Evolutionary conservation across 2,329 filamentous ascomycete species (phyloP), one percentile per base, ranked within the genome.

Genomic region (Neobulgaria alba): DNA sequence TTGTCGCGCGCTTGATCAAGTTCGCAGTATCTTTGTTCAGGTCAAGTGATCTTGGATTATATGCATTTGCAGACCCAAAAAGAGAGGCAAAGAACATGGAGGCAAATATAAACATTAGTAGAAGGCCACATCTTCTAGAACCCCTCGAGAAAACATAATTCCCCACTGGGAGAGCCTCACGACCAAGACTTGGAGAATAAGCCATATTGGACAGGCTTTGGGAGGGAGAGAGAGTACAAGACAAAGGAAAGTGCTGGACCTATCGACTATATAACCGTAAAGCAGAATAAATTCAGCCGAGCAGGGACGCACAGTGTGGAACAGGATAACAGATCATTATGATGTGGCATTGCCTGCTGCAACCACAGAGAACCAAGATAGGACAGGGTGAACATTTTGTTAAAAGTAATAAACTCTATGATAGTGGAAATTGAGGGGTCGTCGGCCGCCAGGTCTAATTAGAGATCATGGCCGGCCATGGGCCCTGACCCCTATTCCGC

Each of bases 31-130:
- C 38, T 35, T 34, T 19, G 14, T 26, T 19, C 20, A 17, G 3
- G 4, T 29, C 15, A 10, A 29, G 10, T 26, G 23, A 26, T 26
- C 12, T 7, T 26, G 23, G 23, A 26, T 7, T 26, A 12, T 26
- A 26, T 9, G 15, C 29, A 39, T 10, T 12, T 32, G 18, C 9
- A 18, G 26, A 5, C 29, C 19, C 12, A 39, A 33, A 7, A 39
- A 39, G 7, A 39, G 15, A 10, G 33, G 23, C 23, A 26, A 26
- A 26, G 12, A 26, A 12, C 23, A 26, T 26, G 12, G 62, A 26
- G 7, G 23, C 23, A 38, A 63, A 61, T 46, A 60, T 54, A 41
- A 62, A 59, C 43, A 47, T 35, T 43, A 59, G 55, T 47, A 52
- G 51, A 26, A 12, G 23, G 7, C 23, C 12, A 12, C 23, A 7